Base-by-base conservation (phyloP, 148 eudicot genomes). In the Heliamphora exappendiculata region DNA sequence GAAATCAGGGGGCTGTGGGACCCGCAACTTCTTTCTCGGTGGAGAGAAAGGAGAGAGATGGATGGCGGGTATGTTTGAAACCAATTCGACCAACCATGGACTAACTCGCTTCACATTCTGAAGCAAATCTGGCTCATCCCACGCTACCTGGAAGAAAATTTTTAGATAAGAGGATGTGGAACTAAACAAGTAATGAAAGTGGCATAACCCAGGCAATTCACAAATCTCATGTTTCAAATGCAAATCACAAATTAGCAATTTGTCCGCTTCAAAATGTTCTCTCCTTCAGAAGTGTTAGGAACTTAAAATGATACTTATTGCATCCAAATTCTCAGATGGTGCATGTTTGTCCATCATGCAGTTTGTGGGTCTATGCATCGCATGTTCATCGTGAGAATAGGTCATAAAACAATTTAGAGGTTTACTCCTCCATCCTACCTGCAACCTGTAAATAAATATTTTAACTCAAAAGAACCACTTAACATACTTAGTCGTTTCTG, bases 41-140 rank as follows among this genome's bases (percentile, higher is more conserved):
- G 89, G 88, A 2, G 89, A 86, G 70, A 90, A 86, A 0, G 86
- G 85, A 14, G 91, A 82, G 76, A 82, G 82, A 62, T 83, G 84
- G 77, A 85, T 81, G 19, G 83, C 19, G 9, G 93, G 90, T 79
- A 84, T 77, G 77, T 74, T 87, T 26, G 91, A 81, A 24, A 88
- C 93, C 76, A 87, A 70, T 83, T 90, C 93, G 16, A 90, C 91
- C 70, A 88, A 73, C 93, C 93, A 90, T 33, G 93, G 93, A 78
- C 74, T 90, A 17, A 90, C 93, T 41, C 88, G 79, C 70, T 83
- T 90, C 76, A 90, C 91, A 13, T 90, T 88, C 22, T 86, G 91
- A 1, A 90, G 89, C 42, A 90, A 75, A 59, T 90, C 89, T 8
- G 93, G 93, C 59, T 90, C 93, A 62, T 90, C 93, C 93, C 93